A percentile compares a stretch with the other conserved stretches of the same genome.
Evolutionary conservation across 1,139 yeast genomes (phyloP).

Genomic region (Candida sanyaensis): DNA sequence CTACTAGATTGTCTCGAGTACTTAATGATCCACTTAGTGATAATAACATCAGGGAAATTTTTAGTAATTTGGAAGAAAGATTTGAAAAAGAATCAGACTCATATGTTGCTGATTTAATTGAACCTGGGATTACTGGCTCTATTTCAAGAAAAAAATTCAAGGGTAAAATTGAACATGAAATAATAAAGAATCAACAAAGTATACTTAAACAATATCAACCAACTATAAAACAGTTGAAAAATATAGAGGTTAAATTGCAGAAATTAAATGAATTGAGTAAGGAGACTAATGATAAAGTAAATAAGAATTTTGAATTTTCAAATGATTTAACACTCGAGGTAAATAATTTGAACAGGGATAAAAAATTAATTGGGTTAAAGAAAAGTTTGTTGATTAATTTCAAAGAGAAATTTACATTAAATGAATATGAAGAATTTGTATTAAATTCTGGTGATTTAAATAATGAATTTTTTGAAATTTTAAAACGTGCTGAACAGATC

Average conservation of each 20-base stretch:
- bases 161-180: conserved; percentile 70
- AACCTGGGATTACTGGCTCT: conserved; percentile 59
- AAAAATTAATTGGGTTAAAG: conserved; percentile 48
- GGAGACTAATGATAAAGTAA: conserved; percentile 40
- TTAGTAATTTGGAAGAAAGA: conserved; percentile 48
- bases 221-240: conserved; percentile 47
- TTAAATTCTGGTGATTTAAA: conserved; percentile 46
- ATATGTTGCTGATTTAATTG: conserved; percentile 39
- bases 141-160: conserved; percentile 60
- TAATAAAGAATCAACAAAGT: conserved; percentile 60
- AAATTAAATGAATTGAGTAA: conserved; percentile 37
- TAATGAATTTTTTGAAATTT: conserved; percentile 60
- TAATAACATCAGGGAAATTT: conserved; percentile 47
- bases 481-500: conserved; percentile 63
- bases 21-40: conserved; percentile 53
- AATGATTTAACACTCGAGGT: conserved; percentile 36
- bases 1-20: conserved; percentile 52
- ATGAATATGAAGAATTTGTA: conserved; percentile 69
- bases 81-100: conserved; percentile 23
- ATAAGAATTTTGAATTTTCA: conserved; percentile 22
- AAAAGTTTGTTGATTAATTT: conserved; percentile 59
- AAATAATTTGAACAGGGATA: conserved; percentile 40
- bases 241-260: conserved; percentile 41
- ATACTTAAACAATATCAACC: conserved; percentile 66
- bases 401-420: conserved; percentile 65